Evolutionary conservation across 2,329 filamentous ascomycete genomes (phyloP), one percentile per base, ranked within the genome.

Genomic region (Ophiostoma himal-ulmi): DNA sequence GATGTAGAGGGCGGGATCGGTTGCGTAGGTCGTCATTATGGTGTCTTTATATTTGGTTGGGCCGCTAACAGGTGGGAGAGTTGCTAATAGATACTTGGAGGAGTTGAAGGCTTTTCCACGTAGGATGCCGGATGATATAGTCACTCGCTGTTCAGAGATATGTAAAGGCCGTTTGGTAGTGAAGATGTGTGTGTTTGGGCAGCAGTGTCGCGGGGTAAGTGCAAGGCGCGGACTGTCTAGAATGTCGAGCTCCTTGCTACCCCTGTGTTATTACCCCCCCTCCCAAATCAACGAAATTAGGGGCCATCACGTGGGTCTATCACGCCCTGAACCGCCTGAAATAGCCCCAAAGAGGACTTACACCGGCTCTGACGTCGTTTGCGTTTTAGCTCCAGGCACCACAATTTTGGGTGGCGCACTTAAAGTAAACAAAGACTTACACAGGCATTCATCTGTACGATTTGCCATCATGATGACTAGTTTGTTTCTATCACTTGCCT

Each of bases 1-100:
- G 76, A 99, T 91, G 83, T 95, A 99, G 73, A 99, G 88, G 37
- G 89, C 84, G 67, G 90, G 86, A 78, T 92, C 90, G 75, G 83
- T 84, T 74, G 83, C 83, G 78, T 82, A 85, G 69, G 83, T 81
- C 26, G 72, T 72, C 71, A 72, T 72, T 34, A 62, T 72, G 69
- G 57, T 39, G 14, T 26, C 8, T 7, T n/a, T 4, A 17, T 17
- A 30, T 30, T 30, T 30, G 30, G 30, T 30, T 30, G 30, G 34
- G 8, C 11, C 7, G 62, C 26, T 4, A 17, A 20, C 5, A 7
- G 13, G 6, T 36, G 7, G 5, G 30, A 5, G 14, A 11, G 30
- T n/a, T 64, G 30, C 60, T 64, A n/a, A n/a, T 17, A 37, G 34
- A 13, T 37, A 17, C 14, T 37, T 22, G 17, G 17, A 20, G 20